Evolutionary conservation across 768 basidiomycete species (phyloP).

Genomic region (Auricularia sp.): DNA sequence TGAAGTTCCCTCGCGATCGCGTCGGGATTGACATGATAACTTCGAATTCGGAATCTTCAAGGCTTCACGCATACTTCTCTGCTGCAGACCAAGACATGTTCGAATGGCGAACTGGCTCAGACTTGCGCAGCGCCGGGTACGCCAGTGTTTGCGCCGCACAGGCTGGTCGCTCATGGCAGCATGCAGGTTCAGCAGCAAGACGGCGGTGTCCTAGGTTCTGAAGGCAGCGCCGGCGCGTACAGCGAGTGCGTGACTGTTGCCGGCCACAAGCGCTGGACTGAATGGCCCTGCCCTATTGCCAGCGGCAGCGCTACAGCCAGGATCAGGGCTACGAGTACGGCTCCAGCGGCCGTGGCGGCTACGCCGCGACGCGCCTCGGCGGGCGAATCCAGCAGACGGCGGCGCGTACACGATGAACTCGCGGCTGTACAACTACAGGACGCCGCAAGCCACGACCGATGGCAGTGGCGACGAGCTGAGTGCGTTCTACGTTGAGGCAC

Average conservation of each 20-base stretch:
- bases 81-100: too few species aligned
- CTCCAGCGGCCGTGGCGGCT: not conserved
- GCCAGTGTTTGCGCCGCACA: not conserved
- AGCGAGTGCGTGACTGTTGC: not conserved
- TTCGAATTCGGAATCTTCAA: too few species aligned
- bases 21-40: too few species aligned
- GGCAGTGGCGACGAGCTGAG: not conserved
- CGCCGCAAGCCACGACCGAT: not conserved
- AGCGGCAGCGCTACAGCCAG: not conserved
- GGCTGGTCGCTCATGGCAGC: not conserved
- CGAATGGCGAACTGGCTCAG: not conserved
- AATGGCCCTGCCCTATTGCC: not conserved
- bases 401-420: not conserved
- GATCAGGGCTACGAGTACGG: not conserved
- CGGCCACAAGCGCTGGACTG: not conserved
- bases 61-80: too few species aligned
- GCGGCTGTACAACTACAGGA: not conserved
- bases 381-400: not conserved
- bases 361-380: not conserved
- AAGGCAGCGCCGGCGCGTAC: not conserved
- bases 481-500: not conserved
- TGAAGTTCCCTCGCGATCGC: too few species aligned
- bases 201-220: not conserved
- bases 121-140: not conserved
- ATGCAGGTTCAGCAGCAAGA: not conserved